Evolutionary conservation across 140 eudicot genomes (phyloP).

Genomic region (Cichorium intybus): DNA sequence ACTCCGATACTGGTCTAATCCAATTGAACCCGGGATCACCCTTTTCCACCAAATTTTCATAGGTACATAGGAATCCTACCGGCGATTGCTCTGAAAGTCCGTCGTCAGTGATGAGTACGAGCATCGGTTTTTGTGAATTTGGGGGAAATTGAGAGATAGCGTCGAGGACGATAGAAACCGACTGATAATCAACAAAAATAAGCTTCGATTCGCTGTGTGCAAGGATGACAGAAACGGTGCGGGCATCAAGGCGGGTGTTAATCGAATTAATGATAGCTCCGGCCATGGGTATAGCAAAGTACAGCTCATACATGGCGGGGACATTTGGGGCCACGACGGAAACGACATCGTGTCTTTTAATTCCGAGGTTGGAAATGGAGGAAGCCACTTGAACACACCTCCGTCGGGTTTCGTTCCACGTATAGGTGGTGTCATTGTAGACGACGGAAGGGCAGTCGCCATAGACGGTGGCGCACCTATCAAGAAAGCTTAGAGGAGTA

Average conservation of each 20-base stretch:
- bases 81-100: neutral
- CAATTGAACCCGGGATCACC: slow-evolving; percentile 56
- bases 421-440: slow-evolving; percentile 41
- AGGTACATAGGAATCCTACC: slow-evolving; percentile 15
- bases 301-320: slow-evolving; percentile 81
- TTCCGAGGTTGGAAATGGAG: slow-evolving; percentile 54
- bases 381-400: slow-evolving; percentile 64
- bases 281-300: slow-evolving; percentile 73
- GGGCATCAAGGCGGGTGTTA: slow-evolving; percentile 68
- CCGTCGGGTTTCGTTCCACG: slow-evolving; percentile 59
- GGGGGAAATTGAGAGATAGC: slow-evolving; percentile 46
- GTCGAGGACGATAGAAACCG: slow-evolving; percentile 30
- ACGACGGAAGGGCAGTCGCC: slow-evolving; percentile 53
- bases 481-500: slow-evolving; percentile 61
- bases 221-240: slow-evolving; percentile 59
- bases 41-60: slow-evolving; percentile 40
- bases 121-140: slow-evolving; percentile 24
- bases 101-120: slow-evolving; percentile 39
- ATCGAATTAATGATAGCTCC: slow-evolving; percentile 66
- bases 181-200: slow-evolving; percentile 50
- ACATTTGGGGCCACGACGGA: slow-evolving; percentile 78
- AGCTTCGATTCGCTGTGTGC: slow-evolving; percentile 51
- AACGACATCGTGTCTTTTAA: slow-evolving; percentile 43
- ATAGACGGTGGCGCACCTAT: slow-evolving; percentile 68
- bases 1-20: slow-evolving; percentile 48